Evolutionary conservation across 192 early-diverging fungal species (phyloP).

Genomic region (Entomortierella chlamydospora): DNA sequence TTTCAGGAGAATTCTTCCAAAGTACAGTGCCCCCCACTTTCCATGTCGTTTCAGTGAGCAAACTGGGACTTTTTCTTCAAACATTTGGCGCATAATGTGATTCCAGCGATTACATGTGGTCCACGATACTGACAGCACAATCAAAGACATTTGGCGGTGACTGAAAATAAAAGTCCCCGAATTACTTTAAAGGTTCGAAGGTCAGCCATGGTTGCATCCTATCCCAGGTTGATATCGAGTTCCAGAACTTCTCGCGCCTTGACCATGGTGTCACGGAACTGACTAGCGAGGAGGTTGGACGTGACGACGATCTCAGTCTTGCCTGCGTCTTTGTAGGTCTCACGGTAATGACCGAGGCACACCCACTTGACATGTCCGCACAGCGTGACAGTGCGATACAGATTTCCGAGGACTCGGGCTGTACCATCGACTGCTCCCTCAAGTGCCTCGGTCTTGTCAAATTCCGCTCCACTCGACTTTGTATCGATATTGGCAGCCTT

Average conservation of each 20-base stretch:
- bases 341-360: conserved; percentile 6
- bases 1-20: no score
- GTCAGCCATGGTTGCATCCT: conserved; percentile 12
- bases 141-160: no score
- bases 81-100: no score
- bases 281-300: neutral
- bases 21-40: no score
- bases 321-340: neutral
- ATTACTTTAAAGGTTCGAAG: no score
- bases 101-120: no score
- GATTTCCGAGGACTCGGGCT: conserved; percentile 1
- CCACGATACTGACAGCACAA: no score
- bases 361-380: conserved; percentile 31
- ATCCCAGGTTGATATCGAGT: neutral
- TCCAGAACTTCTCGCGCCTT: neutral
- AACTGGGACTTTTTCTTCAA: no score
- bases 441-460: neutral
- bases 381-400: conserved; percentile 5
- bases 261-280: conserved; percentile 2
- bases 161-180: no score
- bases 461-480: no score
- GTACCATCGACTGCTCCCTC: neutral
- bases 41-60: no score
- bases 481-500: no score
- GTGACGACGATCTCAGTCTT: neutral